Evolutionary conservation across 2,329 filamentous ascomycete genomes (phyloP), one percentile per base, ranked within the genome.

Genomic region (Aureobasidium subglaciale): DNA sequence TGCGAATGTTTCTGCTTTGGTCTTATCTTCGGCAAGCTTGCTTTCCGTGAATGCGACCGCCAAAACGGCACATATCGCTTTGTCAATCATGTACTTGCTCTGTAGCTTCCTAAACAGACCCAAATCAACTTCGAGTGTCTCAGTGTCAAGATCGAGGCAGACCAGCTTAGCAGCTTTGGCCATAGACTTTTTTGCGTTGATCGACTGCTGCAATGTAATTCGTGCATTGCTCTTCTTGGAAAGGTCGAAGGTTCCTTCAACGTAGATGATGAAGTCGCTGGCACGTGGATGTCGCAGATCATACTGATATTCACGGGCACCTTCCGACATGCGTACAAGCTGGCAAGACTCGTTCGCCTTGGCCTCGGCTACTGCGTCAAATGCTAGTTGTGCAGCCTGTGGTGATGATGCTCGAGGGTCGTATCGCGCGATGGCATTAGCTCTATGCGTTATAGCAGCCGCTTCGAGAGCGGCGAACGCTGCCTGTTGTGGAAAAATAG

Each of bases 331-430:
- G 80, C 85, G 90, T n/a, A 87, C 81, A 2, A 91, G 78, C 2
- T 84, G 78, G 22, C 83, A 87, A 62, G 82, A 84, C 70, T 90
- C 86, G 29, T 80, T 77, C 65, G 87, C 82, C 0, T 86, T 86
- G 30, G 84, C 80, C 57, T 77, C 75, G 4, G 84, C 75, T 9
- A 85, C 78, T 0, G 78, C 74, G 2, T 78, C 74, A 64, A 87
- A 82, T 40, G 79, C 75, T 2, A 84, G 71, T 24, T 78, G 76
- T 57, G 85, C 82, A 1, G 84, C 72, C 1, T 82, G 85, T 41
- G 79, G 81, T 0, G 84, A 80, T 11, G 84, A 84, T 0, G 83
- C 81, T 1, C 75, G 71, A 1, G 87, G 87, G 70, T 88, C 87
- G 13, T 88, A 77, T 1, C 85, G 74, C 1, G 87, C 85, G 5